Base-by-base conservation (phyloP, 2,329 filamentous ascomycete genomes). In the Paecilomyces sp. region DNA sequence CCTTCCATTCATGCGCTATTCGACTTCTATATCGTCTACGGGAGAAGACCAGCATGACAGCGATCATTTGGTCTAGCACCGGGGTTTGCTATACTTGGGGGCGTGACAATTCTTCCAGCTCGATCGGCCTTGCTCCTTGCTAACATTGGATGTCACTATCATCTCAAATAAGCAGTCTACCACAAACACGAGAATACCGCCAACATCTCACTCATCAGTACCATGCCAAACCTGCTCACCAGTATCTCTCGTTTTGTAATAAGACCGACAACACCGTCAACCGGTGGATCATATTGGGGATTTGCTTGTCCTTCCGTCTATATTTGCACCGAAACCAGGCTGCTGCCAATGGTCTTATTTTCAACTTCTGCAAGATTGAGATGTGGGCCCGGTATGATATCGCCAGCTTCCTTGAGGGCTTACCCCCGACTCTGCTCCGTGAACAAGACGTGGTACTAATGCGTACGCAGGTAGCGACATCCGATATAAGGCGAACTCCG, bases 1-100 rank as follows among this genome's bases (percentile, higher is more conserved):
- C 63, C 62, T 8, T 67, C 64, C 51, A 67, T 71, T 53, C 73
- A 74, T 62, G 64, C 64, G 11, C 66, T 69, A 54, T 64, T 63
- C 58, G 60, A 67, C 56, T 66, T 54, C 30, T 61, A 61, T 31
- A 54, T 61, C 11, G 57, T 58, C 24, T 61, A 56, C 31, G 59
- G 59, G 18, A 30, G 58, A 31, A 61, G 11, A 22, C 64, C 62
- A 53, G 51, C 5, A 30, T 53, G 51, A 53, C 25, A 6, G 7
- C 1, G 15, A 9, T 18, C 8, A 7, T 47, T 18, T 9, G 8
- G 1, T 22, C 41, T 18, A 47, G 9, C 13, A 6, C 41, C n/a
- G 2, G 6, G 15, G 15, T 47, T 47, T n/a, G n/a, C n/a, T 22
- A 6, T 9, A 8, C 18, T 15, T 18, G 3, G 41, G 41, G 15